Conservation (phyloP, 2,329 filamentous ascomycete species). For the Orbilia quercus region DNA sequence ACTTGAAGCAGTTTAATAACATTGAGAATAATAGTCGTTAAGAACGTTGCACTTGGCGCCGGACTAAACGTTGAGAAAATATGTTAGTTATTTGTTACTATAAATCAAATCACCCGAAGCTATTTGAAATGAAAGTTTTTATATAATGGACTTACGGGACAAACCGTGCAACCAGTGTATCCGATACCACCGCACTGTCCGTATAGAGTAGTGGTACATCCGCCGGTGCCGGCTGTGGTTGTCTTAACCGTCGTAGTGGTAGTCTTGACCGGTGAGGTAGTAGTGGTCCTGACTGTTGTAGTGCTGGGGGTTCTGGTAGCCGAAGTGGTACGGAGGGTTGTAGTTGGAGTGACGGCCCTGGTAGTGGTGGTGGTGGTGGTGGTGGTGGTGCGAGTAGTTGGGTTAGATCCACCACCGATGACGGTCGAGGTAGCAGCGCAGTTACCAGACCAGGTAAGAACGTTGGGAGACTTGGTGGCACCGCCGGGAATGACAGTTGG, state of each 20-base stretch:
- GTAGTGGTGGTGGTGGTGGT: constrained; percentile 19
- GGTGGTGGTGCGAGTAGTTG: constrained; percentile 18
- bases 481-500: constrained; percentile 73
- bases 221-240: constrained; percentile 2
- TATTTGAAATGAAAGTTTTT: neutral
- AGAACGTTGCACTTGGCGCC: constrained; percentile 43
- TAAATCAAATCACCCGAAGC: no score
- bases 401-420: constrained; percentile 46
- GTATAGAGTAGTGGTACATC: constrained; percentile 19
- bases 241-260: constrained; percentile 11
- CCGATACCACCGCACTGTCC: constrained; percentile 48
- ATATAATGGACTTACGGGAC: constrained; percentile 36
- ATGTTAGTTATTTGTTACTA: neutral
- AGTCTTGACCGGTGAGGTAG: neutral
- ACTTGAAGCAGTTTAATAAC: constrained; percentile 2
- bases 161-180: constrained; percentile 46
- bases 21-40: constrained; percentile 47
- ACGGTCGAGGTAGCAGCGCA: constrained; percentile 50
- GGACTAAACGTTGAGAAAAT: constrained; percentile 14
- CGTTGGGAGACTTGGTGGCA: constrained; percentile 65
- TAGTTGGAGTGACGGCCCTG: constrained; percentile 2
- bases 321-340: constrained; percentile 7
- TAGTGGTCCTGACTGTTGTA: constrained; percentile 1
- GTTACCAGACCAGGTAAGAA: constrained; percentile 41
- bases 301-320: constrained; percentile 7